Base-by-base conservation (phyloP, 768 basidiomycete genomes). In the Phlebiopsis flavidoalba region DNA sequence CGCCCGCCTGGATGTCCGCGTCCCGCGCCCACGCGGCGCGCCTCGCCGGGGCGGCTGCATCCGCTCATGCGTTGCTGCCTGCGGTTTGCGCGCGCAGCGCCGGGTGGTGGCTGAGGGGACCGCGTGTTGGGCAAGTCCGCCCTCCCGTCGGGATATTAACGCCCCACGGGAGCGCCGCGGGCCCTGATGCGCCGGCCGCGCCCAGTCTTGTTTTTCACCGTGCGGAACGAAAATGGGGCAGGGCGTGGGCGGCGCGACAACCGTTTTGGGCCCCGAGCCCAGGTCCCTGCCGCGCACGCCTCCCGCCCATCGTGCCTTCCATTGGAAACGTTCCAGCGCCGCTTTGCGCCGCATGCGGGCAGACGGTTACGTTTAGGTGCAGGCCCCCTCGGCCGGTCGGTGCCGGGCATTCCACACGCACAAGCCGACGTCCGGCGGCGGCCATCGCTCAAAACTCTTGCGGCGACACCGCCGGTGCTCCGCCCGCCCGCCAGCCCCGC, bases 251-350 rank as follows among this genome's bases (percentile, higher is more conserved):
- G 53, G 55, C 58, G 63, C 60, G 56, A 54, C 22, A 64, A 47
- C 40, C 48, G 59, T 48, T 64, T 54, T 43, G 47, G n/a, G n/a
- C n/a, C 61, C 64, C 55, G 40, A 61, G 58, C 22, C 40, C 31
- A n/a, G 35, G 57, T 59, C 52, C 63, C 63, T 60, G 26, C 26
- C 26, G 26, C 26, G 26, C 26, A 31, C 26, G 26, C 60, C 56
- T 53, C 62, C 64, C 66, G 66, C 66, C 65, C 66, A 67, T n/a
- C 66, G 66, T 67, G 66, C 51, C 60, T 64, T 63, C 64, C 21
- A 60, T 57, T 65, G 64, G 64, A 61, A n/a, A 64, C 48, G 24
- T 21, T 52, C 62, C n/a, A n/a, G 59, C 63, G 46, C 57, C 52
- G 60, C 53, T 43, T n/a, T 60, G 60, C 63, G 52, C 61, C 65